Evolutionary conservation across 2,329 filamentous ascomycete genomes (phyloP).

Genomic region (Aspergillus luchuensis): DNA sequence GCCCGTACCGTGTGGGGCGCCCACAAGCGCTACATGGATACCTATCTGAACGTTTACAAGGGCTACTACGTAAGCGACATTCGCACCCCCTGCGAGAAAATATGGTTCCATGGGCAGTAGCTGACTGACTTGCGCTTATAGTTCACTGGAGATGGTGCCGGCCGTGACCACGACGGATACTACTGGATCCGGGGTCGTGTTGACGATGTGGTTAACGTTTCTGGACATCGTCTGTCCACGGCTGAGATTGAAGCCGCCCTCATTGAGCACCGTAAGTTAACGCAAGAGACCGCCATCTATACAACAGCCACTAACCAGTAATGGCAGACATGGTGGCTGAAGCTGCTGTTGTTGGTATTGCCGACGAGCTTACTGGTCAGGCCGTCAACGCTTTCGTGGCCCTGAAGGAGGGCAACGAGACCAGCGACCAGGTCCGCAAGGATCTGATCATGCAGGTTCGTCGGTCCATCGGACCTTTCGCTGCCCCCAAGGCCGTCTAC

Average conservation of each 20-base stretch:
- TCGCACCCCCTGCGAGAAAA: not conserved
- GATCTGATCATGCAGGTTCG: slow-evolving; percentile 93
- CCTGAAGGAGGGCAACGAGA: slow-evolving; percentile 80
- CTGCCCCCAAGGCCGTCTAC: slow-evolving; percentile 89
- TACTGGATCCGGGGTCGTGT: slow-evolving; percentile 99
- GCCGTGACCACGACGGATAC: slow-evolving; percentile 95
- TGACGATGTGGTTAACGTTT: slow-evolving; percentile 98
- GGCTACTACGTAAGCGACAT: slow-evolving; percentile 84
- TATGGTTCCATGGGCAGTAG: no score
- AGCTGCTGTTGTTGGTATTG: slow-evolving; percentile 89
- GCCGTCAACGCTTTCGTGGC: slow-evolving; percentile 96
- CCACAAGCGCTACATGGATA: slow-evolving; percentile 98
- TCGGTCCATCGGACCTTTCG: slow-evolving; percentile 96
- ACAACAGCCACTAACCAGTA: slow-evolving; percentile 20
- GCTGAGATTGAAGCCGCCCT: slow-evolving; percentile 97
- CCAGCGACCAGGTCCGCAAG: slow-evolving; percentile 80
- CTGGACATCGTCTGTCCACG: slow-evolving; percentile 91
- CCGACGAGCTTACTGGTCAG: slow-evolving; percentile 93
- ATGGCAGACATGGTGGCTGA: slow-evolving; percentile 67
- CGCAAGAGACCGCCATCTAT: no score
- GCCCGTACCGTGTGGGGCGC: slow-evolving; percentile 96
- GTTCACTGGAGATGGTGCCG: slow-evolving; percentile 76
- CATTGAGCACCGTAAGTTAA: slow-evolving; percentile 74
- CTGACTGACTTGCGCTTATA: slow-evolving; percentile 26
- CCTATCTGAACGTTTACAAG: slow-evolving; percentile 95